These are phyloP conservation scores for Rhodotorula sp. DNA, from an alignment of 1,284 basidiomycete species.

Conservation along the genomic window DNA sequence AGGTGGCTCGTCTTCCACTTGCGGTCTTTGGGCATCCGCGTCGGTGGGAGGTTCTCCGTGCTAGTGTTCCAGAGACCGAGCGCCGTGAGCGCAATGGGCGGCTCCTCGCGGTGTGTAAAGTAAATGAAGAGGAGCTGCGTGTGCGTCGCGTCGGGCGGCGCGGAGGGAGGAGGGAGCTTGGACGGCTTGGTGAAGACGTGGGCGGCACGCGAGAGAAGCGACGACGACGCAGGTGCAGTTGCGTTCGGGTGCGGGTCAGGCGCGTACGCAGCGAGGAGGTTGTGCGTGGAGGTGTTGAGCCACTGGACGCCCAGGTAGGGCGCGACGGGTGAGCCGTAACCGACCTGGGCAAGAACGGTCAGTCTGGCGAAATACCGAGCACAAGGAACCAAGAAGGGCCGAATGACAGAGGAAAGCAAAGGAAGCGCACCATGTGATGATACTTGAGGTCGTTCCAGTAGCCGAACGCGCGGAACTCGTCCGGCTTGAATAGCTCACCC, in stretches of 20 bases:
- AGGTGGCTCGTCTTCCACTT: slow-evolving; percentile 54
- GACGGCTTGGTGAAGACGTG: slow-evolving; percentile 4
- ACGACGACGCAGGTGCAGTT: too few species aligned
- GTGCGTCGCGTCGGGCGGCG: slow-evolving; percentile 45
- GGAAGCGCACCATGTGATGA: slow-evolving; percentile 5
- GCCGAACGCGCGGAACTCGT: slow-evolving; percentile 52
- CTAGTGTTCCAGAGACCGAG: slow-evolving; percentile 54
- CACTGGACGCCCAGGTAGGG: slow-evolving; percentile 54
- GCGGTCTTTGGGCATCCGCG: slow-evolving; percentile 46
- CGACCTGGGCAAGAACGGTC: slow-evolving; percentile 49
- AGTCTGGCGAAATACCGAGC: neutral
- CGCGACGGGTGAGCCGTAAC: slow-evolving; percentile 51
- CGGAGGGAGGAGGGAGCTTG: slow-evolving; percentile 23
- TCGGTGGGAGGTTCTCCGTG: slow-evolving; percentile 47
- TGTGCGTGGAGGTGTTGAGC: slow-evolving; percentile 53
- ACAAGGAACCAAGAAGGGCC: too few species aligned
- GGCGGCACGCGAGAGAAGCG: neutral
- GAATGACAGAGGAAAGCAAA: too few species aligned
- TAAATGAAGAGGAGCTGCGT: slow-evolving; percentile 52
- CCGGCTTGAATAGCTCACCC: slow-evolving; percentile 49
- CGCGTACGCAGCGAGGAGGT: slow-evolving; percentile 35
- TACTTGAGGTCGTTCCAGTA: slow-evolving; percentile 46
- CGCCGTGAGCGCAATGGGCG: slow-evolving; percentile 54
- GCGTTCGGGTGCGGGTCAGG: slow-evolving; percentile 19
- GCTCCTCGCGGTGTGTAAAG: slow-evolving; percentile 56